phyloP scores from a whole-genome alignment of 306 rosid species.

The Phaseolus lunatus region DNA sequence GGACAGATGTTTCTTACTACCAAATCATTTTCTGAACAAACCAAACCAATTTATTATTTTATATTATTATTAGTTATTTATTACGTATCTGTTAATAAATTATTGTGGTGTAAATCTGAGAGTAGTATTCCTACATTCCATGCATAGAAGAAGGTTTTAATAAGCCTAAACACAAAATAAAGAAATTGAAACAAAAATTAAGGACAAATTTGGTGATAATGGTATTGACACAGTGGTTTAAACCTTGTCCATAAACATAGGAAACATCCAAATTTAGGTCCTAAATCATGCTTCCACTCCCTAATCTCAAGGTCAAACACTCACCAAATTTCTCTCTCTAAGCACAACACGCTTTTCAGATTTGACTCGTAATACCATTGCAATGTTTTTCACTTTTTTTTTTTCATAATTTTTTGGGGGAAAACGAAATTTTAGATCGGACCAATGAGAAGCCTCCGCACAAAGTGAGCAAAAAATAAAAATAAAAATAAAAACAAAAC shows the following conservation, averaged over 20 bases:
- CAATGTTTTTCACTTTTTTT: not conserved
- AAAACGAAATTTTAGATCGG: conserved; percentile 66
- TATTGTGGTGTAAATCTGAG: too few relatives aligned
- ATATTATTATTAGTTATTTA: too few relatives aligned
- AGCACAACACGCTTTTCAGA: conserved; percentile 64
- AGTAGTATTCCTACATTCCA: too few relatives aligned
- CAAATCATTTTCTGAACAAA: too few relatives aligned
- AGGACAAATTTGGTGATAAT: conserved; percentile 17
- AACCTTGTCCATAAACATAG: conserved; percentile 49
- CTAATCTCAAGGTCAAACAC: conserved; percentile 68
- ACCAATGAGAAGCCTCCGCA: conserved; percentile 55
- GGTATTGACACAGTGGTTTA: conserved; percentile 52
- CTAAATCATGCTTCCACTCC: conserved; percentile 33
- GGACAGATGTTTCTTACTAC: too few relatives aligned
- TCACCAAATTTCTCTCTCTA: conserved; percentile 45
- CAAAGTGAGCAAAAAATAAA: conserved; percentile 35
- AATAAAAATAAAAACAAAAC: conserved; percentile 39
- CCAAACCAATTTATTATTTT: too few relatives aligned
- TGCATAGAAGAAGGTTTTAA: too few relatives aligned
- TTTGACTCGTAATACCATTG: conserved; percentile 43
- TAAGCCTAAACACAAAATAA: not conserved
- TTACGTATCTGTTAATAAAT: too few relatives aligned
- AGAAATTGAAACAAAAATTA: conserved; percentile 40
- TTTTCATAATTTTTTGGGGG: conserved; percentile 3
- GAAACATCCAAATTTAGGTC: conserved; percentile 52